phyloP scores from a whole-genome alignment of 164 flowering plant genomes.

The Sextonia rubra region DNA sequence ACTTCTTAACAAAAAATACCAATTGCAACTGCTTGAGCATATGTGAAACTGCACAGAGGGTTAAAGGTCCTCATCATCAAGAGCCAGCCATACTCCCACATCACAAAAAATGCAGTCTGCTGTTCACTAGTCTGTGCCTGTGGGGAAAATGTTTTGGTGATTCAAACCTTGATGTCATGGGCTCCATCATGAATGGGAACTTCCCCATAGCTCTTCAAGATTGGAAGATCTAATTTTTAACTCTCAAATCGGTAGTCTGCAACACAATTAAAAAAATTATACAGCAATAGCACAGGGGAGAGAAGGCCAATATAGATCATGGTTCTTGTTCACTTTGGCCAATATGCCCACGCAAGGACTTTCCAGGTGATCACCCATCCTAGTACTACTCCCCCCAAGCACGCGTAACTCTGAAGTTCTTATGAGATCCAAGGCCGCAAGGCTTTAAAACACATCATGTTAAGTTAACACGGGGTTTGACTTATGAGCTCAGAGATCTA shows the following conservation, averaged over 20 bases:
- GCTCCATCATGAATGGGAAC: background rate
- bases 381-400: no score
- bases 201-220: background rate
- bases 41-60: background rate
- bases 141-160: background rate
- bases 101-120: background rate
- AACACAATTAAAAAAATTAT: background rate
- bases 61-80: background rate
- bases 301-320: no score
- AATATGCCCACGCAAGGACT: no score
- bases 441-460: no score
- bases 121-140: background rate
- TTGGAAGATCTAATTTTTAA: no score
- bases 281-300: no score
- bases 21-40: background rate
- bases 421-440: no score
- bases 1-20: background rate
- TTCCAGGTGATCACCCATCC: no score
- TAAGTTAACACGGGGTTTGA: no score
- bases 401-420: no score
- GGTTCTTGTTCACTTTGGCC: no score
- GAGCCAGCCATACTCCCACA: background rate
- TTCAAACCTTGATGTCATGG: background rate
- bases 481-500: no score
- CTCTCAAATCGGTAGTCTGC: background rate